These are phyloP conservation scores for Phytophthora pseudosyringae DNA, from an alignment of 352 stramenopile genomes.

Conservation along the genomic window DNA sequence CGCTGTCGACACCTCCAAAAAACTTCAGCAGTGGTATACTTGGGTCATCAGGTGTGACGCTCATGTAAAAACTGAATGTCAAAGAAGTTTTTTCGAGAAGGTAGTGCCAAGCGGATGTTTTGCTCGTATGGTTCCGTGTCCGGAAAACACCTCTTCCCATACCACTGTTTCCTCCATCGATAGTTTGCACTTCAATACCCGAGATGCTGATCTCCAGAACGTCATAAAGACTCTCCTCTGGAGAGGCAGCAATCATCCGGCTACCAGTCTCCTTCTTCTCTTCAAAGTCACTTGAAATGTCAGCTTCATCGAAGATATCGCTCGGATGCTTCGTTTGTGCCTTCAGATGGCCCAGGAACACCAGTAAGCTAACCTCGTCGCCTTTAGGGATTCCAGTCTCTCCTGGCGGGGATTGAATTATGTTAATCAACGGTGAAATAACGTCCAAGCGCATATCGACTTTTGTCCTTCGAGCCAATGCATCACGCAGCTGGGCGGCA, in stretches of 20 bases:
- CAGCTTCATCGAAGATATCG: slow-evolving; percentile 23
- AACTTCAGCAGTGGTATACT: slow-evolving; percentile 83
- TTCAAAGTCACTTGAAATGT: slow-evolving; percentile 8
- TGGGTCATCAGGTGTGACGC: slow-evolving; percentile 78
- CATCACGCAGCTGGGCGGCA: slow-evolving; percentile 72
- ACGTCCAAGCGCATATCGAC: slow-evolving; percentile 80
- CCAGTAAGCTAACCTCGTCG: slow-evolving; percentile 57
- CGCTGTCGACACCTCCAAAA: slow-evolving; percentile 68
- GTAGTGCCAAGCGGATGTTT: slow-evolving; percentile 54
- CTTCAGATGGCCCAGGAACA: slow-evolving; percentile 82
- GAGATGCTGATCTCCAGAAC: slow-evolving; percentile 79
- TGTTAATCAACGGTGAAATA: slow-evolving; percentile 80
- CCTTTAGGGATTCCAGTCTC: slow-evolving; percentile 17
- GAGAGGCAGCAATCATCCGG: slow-evolving; percentile 22
- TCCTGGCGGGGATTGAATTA: slow-evolving; percentile 59
- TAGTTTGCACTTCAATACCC: slow-evolving; percentile 78
- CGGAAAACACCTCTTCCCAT: slow-evolving; percentile 27
- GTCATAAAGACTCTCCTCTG: slow-evolving; percentile 73
- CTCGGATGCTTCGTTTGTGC: slow-evolving; percentile 59
- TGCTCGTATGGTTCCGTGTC: slow-evolving; percentile 16
- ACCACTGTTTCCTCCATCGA: slow-evolving; percentile 33
- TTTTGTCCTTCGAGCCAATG: slow-evolving; percentile 71
- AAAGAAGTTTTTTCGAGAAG: slow-evolving; percentile 81
- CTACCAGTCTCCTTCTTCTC: slow-evolving; percentile 8
- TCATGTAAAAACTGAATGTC: slow-evolving; percentile 76